Evolutionary conservation across 108 stramenopile species (phyloP), one percentile per base, ranked within the genome.

Genomic region (Thalassiosira profunda): DNA sequence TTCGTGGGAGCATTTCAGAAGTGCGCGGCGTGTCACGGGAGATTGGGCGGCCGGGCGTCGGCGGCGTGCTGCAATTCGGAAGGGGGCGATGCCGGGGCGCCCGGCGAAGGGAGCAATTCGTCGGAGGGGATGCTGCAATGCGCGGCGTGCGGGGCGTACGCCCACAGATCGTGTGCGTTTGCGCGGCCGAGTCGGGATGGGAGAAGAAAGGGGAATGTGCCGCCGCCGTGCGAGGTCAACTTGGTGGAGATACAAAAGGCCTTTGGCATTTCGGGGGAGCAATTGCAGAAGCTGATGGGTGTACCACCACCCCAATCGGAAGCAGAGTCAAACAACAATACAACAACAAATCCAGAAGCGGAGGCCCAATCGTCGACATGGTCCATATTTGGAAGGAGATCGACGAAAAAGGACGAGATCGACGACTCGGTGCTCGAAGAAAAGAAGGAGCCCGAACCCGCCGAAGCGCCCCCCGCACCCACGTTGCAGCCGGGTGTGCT

Each of bases 101-200:
- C 64, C 11, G 7, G 55, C n/a, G 40, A 36, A 10, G 18, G 14
- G 55, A 21, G 8, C 44, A 31, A 15, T 47, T 31, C 44, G 25
- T 66, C 58, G 24, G 30, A 37, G 66, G 56, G 26, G 51, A 82
- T 58, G 77, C 72, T 58, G 87, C 87, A 45, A 17, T 94, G 93
- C 56, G 35, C 72, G 0, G 83, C 93, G 10, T 94, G 93, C 72
- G 81, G 82, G 0, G 72, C 78, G 1, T 83, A 85, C 59, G 86
- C 90, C 2, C 93, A 94, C 80, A 67, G 92, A 61, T 43, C 58
- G 3, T 93, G 92, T 79, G 87, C 87, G 3, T 67, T 89, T 56
- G 48, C 47, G 33, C 30, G 28, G 45, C 25, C 33, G 3, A 11
- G 10, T 6, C 45, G 6, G 29, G 15, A n/a, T 14, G 30, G 30